Evolutionary conservation across 768 basidiomycete species (phyloP).

Genomic region (Leccinum subgranulosum): DNA sequence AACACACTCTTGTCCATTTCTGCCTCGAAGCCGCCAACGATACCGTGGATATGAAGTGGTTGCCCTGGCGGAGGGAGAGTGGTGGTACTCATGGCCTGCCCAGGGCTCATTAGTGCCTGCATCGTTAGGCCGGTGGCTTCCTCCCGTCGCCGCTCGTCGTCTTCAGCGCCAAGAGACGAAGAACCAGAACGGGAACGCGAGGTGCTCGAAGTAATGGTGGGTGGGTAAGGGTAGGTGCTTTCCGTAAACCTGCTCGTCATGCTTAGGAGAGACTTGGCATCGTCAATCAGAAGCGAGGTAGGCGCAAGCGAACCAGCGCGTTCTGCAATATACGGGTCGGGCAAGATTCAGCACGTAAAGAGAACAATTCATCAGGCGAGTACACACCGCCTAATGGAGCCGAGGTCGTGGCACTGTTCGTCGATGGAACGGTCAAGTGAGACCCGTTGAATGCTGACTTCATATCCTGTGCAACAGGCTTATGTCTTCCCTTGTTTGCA

Average conservation of each 20-base stretch:
- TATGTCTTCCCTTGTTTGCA: constrained; percentile 5
- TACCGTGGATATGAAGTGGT: constrained; percentile 1
- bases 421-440: constrained; percentile 4
- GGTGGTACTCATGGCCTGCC: constrained; percentile 24
- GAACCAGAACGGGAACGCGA: constrained; percentile 19
- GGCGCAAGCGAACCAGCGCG: constrained; percentile 11
- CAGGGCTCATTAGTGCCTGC: constrained; percentile 21
- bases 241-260: constrained; percentile 27
- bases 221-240: constrained; percentile 26
- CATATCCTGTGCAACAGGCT: background rate
- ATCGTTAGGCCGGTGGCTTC: constrained; percentile 22
- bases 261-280: constrained; percentile 28
- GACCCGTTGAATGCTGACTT: background rate
- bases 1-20: constrained; percentile 76
- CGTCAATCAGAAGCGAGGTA: constrained; percentile 19
- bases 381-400: constrained; percentile 22
- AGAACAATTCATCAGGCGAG: background rate
- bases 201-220: constrained; percentile 17
- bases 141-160: constrained; percentile 21
- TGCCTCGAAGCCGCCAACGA: background rate
- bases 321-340: constrained; percentile 12
- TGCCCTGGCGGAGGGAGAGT: constrained; percentile 31
- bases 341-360: constrained; percentile 12
- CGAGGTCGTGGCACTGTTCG: background rate
- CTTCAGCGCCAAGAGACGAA: constrained; percentile 20